These are phyloP conservation scores for Talinum fruticosum DNA, from an alignment of 148 eudicot species.

Conservation along the genomic window DNA sequence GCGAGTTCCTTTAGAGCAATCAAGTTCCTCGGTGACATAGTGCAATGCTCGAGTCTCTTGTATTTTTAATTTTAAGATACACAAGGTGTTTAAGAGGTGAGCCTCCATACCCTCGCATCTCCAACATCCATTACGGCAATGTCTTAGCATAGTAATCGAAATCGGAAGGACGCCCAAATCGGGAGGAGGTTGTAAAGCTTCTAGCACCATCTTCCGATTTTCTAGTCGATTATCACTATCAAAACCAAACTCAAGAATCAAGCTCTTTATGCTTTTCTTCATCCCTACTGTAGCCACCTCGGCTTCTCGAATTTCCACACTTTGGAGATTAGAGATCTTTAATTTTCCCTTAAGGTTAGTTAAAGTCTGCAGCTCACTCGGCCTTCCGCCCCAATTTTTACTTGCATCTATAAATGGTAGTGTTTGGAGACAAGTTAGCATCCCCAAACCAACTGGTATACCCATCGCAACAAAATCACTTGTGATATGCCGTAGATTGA, in stretches of 20 bases:
- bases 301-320: not conserved
- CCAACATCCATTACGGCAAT: not conserved
- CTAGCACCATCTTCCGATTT: not conserved
- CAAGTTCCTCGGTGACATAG: not conserved
- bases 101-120: constrained; percentile 1
- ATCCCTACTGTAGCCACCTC: not conserved
- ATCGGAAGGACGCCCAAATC: not conserved
- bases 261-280: not conserved
- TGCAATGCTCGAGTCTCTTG: not conserved
- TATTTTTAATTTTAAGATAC: not conserved
- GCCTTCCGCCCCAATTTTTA: not conserved
- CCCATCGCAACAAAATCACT: not conserved
- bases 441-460: not conserved
- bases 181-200: not conserved
- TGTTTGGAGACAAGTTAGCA: not conserved
- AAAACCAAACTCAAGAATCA: not conserved
- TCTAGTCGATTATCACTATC: not conserved
- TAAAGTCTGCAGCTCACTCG: not conserved
- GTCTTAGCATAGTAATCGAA: not conserved
- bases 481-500: not conserved
- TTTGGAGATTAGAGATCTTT: not conserved
- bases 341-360: not conserved
- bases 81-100: not conserved
- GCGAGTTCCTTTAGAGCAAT: not conserved
- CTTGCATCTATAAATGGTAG: not conserved